Evolutionary conservation across 1,284 basidiomycete species (phyloP), one percentile per base, ranked within the genome.

Genomic region (Apiotrichum montevideense): DNA sequence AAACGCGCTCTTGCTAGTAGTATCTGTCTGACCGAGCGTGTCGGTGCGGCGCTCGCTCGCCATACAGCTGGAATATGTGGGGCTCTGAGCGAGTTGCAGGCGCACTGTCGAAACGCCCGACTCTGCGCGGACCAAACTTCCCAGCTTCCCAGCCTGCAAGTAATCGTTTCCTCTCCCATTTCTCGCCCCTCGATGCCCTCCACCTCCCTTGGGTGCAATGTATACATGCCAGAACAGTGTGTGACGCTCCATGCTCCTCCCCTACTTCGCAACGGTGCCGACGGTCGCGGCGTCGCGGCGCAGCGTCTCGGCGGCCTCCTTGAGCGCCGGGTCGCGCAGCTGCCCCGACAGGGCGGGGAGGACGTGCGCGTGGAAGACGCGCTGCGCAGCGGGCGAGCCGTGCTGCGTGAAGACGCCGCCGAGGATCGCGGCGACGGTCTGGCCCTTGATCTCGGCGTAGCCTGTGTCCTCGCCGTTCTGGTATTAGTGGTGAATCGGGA

Each of bases 351-450:
- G 56, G 33, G 64, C 61, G 7, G 74, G 75, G 35, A 77, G 62
- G 37, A 76, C 51, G 46, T 67, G 63, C 29, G 67, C 56, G 62
- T 75, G 74, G 68, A 73, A 77, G n/a, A 70, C 61, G 13, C 73
- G 66, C 43, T 76, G 73, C 3, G 74, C 74, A 4, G 74, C 74
- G 4, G 74, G 69, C 44, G 70, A 72, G 8, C 75, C 75, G 57
- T 64, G 68, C 51, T 73, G 66, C 35, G 67, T 66, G 57, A 69
- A 74, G 32, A 74, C 64, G 10, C 65, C 75, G 29, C 75, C 75
- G 11, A 77, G 41, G 42, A 76, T 62, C 11, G 75, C 68, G 58
- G 72, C 69, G 4, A 75, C 68, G 6, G 70, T 61, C 56, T 67
- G 63, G 34, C 75, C 75, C 54, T 71, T 63, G 57, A 75, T 59